phyloP scores from a whole-genome alignment of 2,329 filamentous ascomycete species.

The Aspergillus vadensis region DNA sequence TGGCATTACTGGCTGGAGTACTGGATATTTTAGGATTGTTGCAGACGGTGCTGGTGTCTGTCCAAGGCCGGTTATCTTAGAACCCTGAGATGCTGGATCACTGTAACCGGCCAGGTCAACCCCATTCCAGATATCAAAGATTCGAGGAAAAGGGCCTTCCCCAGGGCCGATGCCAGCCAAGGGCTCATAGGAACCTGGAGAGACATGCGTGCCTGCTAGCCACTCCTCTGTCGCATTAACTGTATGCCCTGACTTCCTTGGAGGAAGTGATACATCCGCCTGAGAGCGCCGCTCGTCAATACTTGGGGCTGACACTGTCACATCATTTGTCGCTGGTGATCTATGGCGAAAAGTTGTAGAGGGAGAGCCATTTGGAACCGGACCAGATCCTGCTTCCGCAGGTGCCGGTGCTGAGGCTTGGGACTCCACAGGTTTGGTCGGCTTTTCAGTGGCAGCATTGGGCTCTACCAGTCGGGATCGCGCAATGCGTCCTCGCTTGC shows the following conservation, averaged over 20 bases:
- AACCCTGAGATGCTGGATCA: conserved; percentile 55
- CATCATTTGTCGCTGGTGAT: conserved; percentile 34
- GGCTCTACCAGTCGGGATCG: conserved; percentile 68
- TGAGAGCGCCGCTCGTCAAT: conserved; percentile 33
- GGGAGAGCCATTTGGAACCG: conserved; percentile 27
- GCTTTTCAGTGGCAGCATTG: conserved; percentile 9
- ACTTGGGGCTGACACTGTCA: conserved; percentile 32
- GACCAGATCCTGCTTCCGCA: conserved; percentile 19
- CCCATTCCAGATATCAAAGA: conserved; percentile 37
- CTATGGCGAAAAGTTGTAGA: conserved; percentile 26
- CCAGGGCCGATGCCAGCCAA: conserved; percentile 28
- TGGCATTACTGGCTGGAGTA: conserved; percentile 78
- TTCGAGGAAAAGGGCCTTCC: conserved; percentile 31
- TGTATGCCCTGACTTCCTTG: conserved; percentile 20
- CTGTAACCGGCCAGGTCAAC: conserved; percentile 29
- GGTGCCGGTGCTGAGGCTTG: background rate
- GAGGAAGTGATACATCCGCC: conserved; percentile 22
- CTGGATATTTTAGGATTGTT: conserved; percentile 70
- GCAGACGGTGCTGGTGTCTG: conserved; percentile 45
- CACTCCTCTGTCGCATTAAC: conserved; percentile 37
- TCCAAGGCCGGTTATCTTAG: conserved; percentile 59
- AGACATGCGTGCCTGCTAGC: conserved; percentile 35
- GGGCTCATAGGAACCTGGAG: conserved; percentile 36
- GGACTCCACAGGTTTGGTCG: conserved; percentile 2
- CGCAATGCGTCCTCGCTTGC: conserved; percentile 85